Evolutionary conservation across 208 protist genomes (phyloP).

Genomic region (Blechomonas ayalai): DNA sequence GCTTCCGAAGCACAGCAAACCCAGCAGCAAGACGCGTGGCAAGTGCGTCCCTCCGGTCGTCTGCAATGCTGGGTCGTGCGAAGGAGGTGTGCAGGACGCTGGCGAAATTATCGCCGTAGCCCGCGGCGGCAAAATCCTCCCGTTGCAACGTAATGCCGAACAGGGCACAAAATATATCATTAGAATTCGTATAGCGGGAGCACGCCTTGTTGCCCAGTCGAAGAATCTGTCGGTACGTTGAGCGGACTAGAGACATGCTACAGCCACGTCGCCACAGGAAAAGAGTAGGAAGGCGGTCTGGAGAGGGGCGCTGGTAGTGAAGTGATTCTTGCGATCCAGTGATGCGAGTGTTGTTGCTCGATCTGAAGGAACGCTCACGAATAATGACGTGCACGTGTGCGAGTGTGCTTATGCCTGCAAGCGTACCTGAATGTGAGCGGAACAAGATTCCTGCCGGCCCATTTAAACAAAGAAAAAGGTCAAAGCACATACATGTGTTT

Average conservation of each 20-base stretch:
- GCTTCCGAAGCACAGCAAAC: slow-evolving; percentile 51
- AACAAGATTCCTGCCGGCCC: no score
- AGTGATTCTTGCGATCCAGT: no score
- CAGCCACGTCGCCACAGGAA: neutral
- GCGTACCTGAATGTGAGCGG: no score
- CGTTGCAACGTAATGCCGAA: slow-evolving; percentile 53
- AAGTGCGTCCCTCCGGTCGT: slow-evolving; percentile 26
- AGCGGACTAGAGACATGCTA: slow-evolving; percentile 56
- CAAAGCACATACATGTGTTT: no score
- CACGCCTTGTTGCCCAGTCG: slow-evolving; percentile 21
- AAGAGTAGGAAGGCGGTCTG: no score
- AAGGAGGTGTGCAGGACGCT: slow-evolving; percentile 52
- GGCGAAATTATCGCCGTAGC: slow-evolving; percentile 40
- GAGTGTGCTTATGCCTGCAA: no score
- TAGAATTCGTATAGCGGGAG: slow-evolving; percentile 29
- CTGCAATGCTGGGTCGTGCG: slow-evolving; percentile 32
- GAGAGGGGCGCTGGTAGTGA: no score
- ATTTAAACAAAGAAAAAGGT: no score
- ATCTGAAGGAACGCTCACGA: no score
- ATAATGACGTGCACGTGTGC: no score
- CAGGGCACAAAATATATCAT: slow-evolving; percentile 59
- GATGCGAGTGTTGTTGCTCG: no score
- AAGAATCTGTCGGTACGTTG: slow-evolving; percentile 67
- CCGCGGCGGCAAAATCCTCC: slow-evolving; percentile 56
- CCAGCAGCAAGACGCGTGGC: slow-evolving; percentile 31